A percentile compares a stretch with the other conserved stretches of the same genome.
These are phyloP conservation scores for Calvatia gigantea DNA, from an alignment of 768 basidiomycete genomes.

Conservation along the genomic window DNA sequence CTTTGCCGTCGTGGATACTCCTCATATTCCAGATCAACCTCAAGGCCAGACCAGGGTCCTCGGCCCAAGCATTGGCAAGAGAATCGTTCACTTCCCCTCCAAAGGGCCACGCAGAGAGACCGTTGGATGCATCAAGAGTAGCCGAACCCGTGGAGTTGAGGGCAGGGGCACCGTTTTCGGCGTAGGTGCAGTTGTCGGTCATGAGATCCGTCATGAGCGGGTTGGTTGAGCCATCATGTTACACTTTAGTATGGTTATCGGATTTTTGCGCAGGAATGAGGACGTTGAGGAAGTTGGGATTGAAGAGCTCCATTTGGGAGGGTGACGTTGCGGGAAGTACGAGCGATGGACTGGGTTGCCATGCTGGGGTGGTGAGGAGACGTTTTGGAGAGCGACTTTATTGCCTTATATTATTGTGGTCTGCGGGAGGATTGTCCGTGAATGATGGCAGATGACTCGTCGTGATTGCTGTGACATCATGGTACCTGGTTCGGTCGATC, in stretches of 20 bases:
- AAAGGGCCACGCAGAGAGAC: conserved; percentile 25
- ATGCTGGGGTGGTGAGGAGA: conserved; percentile 11
- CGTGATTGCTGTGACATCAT: not conserved
- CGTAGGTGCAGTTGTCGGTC: conserved; percentile 39
- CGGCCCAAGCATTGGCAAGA: conserved; percentile 52
- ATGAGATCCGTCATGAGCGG: conserved; percentile 54
- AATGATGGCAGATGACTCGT: not conserved
- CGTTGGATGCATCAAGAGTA: conserved; percentile 55
- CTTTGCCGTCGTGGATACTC: conserved; percentile 70
- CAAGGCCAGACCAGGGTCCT: conserved; percentile 54
- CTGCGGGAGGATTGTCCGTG: not conserved
- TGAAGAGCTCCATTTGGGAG: conserved; percentile 50
- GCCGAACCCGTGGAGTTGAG: conserved; percentile 47
- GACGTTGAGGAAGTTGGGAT: conserved; percentile 52
- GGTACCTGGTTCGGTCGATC: not conserved
- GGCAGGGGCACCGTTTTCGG: conserved; percentile 48
- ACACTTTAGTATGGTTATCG: not conserved
- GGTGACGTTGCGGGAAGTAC: conserved; percentile 19
- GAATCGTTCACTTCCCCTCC: conserved; percentile 25
- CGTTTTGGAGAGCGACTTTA: conserved; percentile 14
- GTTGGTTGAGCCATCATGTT: conserved; percentile 24
- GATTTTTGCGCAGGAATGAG: conserved; percentile 34
- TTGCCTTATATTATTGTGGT: not conserved
- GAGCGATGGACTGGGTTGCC: conserved; percentile 17
- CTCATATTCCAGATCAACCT: conserved; percentile 65